A percentile compares a stretch with the other conserved stretches of the same genome.
Evolutionary conservation across 768 basidiomycete species (phyloP).

Genomic region (Suillus hirtellus): DNA sequence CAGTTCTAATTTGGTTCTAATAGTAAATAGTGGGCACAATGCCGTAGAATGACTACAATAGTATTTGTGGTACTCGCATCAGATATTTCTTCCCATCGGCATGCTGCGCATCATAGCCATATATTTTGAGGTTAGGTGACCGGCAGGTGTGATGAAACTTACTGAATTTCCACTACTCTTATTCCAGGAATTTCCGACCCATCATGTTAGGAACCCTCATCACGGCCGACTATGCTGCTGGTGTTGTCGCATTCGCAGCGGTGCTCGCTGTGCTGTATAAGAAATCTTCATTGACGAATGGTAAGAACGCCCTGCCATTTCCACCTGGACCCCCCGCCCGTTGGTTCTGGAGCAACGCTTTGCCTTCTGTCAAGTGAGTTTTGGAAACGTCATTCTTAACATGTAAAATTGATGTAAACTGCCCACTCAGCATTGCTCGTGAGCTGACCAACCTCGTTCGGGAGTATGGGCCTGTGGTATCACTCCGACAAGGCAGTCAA

Average conservation of each 20-base stretch:
- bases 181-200: background rate
- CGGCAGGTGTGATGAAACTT: background rate
- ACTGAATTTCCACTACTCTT: background rate
- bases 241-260: background rate
- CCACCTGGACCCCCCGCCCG: slow-evolving; percentile 12
- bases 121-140: background rate
- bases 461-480: slow-evolving; percentile 59
- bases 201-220: background rate
- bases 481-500: slow-evolving; percentile 46
- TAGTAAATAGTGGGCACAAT: no score
- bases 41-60: background rate
- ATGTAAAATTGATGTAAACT: background rate
- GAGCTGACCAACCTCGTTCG: slow-evolving; percentile 53
- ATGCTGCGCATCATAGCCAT: background rate
- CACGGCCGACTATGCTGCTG: slow-evolving; percentile 2
- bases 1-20: no score
- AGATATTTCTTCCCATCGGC: background rate
- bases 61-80: background rate
- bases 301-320: slow-evolving; percentile 10
- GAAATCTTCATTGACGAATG: background rate
- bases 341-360: slow-evolving; percentile 14
- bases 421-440: slow-evolving; percentile 16
- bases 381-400: background rate
- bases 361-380: slow-evolving; percentile 11
- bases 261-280: slow-evolving; percentile 11